A percentile compares a stretch with the other conserved stretches of the same genome.
Evolutionary conservation across 352 stramenopile genomes (phyloP).

Genomic region (Globisporangium paddicum): DNA sequence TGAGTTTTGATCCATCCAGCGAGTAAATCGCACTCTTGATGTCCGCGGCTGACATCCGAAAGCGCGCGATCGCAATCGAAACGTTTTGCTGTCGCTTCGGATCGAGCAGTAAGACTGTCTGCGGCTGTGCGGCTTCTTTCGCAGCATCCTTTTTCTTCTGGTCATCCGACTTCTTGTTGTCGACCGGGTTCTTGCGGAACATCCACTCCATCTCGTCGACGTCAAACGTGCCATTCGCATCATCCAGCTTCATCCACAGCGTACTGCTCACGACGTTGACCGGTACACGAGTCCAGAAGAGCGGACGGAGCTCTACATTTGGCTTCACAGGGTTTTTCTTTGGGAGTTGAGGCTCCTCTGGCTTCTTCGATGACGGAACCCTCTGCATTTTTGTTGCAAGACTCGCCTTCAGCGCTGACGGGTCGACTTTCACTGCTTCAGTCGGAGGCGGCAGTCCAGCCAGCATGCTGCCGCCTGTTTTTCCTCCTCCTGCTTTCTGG

Average conservation of each 20-base stretch:
- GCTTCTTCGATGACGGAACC: constrained; percentile 38
- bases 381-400: constrained; percentile 45
- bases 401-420: constrained; percentile 56
- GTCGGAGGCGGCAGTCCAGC: constrained; percentile 51
- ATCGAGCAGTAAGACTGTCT: constrained; percentile 90
- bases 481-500: constrained; percentile 26
- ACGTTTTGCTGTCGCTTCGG: constrained; percentile 97
- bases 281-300: constrained; percentile 88
- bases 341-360: constrained; percentile 62
- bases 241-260: constrained; percentile 82
- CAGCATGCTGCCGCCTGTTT: constrained; percentile 26
- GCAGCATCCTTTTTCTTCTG: constrained; percentile 64
- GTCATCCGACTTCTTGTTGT: constrained; percentile 62
- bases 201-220: constrained; percentile 87
- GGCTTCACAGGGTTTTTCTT: constrained; percentile 88
- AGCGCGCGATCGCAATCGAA: constrained; percentile 95
- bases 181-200: constrained; percentile 79
- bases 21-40: constrained; percentile 85
- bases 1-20: constrained; percentile 67
- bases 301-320: constrained; percentile 77
- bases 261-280: constrained; percentile 86
- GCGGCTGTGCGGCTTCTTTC: constrained; percentile 38
- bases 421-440: constrained; percentile 67
- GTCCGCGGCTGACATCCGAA: constrained; percentile 90
- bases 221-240: constrained; percentile 61